Evolutionary conservation across 2,329 filamentous ascomycete species (phyloP).

Genomic region (Lasiodiplodia citricola): DNA sequence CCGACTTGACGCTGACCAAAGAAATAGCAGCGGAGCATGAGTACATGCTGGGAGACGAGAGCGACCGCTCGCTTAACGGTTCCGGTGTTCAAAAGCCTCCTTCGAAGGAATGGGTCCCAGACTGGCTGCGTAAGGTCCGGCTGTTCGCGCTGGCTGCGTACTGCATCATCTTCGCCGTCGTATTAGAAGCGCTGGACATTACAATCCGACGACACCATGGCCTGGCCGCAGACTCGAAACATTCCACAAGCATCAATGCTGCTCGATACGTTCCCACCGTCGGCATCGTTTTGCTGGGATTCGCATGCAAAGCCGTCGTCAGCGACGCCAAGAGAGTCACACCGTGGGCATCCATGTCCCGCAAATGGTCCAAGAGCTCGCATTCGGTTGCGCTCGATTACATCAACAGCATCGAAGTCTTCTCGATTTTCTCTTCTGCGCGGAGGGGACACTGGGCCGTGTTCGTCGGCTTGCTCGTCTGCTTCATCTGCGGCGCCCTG

Average conservation of each 20-base stretch:
- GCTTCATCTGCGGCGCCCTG: slow-evolving; percentile 16
- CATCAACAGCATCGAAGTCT: slow-evolving; percentile 12
- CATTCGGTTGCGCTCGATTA: slow-evolving; percentile 23
- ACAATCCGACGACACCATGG: background rate
- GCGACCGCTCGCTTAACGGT: background rate
- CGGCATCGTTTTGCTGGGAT: slow-evolving; percentile 12
- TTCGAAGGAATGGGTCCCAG: slow-evolving; percentile 8
- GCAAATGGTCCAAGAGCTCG: slow-evolving; percentile 22
- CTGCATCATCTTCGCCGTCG: slow-evolving; percentile 11
- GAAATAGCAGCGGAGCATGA: slow-evolving; percentile 14
- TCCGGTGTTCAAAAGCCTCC: background rate
- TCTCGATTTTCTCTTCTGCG: background rate
- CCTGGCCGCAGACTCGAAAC: background rate
- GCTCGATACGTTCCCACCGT: slow-evolving; percentile 18
- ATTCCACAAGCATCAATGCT: background rate
- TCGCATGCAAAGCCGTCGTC: slow-evolving; percentile 14
- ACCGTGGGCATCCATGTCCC: slow-evolving; percentile 17
- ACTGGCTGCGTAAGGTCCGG: slow-evolving; percentile 18
- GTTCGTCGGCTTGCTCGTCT: background rate
- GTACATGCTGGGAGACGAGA: slow-evolving; percentile 14
- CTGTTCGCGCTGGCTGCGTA: slow-evolving; percentile 2
- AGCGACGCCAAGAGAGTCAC: slow-evolving; percentile 12
- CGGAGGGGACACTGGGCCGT: slow-evolving; percentile 24
- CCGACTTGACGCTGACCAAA: background rate
- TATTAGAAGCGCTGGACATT: slow-evolving; percentile 1